Conservation (phyloP, 2,329 filamentous ascomycete genomes). For the Aspergillus alliaceus region DNA sequence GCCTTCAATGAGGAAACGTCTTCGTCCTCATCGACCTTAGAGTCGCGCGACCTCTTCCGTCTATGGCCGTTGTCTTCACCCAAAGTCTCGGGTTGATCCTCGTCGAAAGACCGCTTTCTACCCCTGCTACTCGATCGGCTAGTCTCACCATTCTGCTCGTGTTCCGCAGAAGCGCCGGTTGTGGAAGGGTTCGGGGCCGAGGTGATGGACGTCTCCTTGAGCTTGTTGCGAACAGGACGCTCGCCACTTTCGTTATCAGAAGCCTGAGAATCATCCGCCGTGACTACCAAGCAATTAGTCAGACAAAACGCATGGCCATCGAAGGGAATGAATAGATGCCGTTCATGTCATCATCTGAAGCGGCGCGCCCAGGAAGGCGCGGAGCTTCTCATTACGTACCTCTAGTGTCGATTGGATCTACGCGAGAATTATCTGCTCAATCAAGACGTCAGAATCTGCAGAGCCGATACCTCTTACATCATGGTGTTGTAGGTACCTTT, state of each 20-base stretch:
- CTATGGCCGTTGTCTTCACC: conserved; percentile 30
- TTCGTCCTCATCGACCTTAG: conserved; percentile 31
- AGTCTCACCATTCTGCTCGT: conserved; percentile 9
- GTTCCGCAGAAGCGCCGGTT: conserved; percentile 11
- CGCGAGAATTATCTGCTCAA: conserved; percentile 7
- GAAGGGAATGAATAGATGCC: background rate
- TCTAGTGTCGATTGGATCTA: conserved; percentile 12
- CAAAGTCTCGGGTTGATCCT: conserved; percentile 27
- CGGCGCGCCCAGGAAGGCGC: no score
- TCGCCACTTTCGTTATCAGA: conserved; percentile 50
- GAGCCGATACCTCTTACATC: background rate
- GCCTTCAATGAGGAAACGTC: background rate
- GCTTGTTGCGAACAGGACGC: conserved; percentile 59
- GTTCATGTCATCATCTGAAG: background rate
- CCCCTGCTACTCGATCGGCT: conserved; percentile 25
- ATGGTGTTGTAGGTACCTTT: conserved; percentile 12
- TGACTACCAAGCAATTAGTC: conserved; percentile 6
- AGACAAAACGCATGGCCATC: conserved; percentile 9
- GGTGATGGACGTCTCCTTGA: conserved; percentile 62
- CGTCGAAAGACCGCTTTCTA: conserved; percentile 39
- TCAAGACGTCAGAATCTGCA: background rate
- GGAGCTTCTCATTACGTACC: conserved; percentile 17
- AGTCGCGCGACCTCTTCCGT: conserved; percentile 46
- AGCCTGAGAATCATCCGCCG: conserved; percentile 28
- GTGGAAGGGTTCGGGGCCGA: conserved; percentile 26